Conservation (phyloP, 306 rosid genomes). For the Nissolia schottii region DNA sequence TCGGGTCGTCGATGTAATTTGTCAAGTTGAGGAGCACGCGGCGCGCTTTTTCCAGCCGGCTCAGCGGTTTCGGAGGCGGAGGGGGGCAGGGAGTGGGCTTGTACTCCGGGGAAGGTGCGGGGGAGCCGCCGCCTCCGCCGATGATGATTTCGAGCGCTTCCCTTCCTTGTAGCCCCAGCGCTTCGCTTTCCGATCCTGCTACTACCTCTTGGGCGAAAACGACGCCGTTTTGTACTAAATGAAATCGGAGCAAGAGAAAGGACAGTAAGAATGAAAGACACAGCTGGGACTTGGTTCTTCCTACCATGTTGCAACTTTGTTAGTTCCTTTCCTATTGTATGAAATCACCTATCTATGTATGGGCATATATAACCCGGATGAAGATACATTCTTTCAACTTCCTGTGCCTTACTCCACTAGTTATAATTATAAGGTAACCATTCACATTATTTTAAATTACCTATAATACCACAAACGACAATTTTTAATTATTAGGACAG, state of each 20-base stretch:
- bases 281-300: not conserved
- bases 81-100: not conserved
- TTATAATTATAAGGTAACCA: no score
- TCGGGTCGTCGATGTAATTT: constrained; percentile 1
- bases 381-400: no score
- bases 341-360: no score
- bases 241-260: not conserved
- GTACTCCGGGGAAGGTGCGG: constrained; percentile 32
- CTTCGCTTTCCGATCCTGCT: constrained; percentile 27
- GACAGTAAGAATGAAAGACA: constrained; percentile 12
- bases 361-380: not conserved
- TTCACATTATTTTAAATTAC: no score
- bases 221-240: not conserved
- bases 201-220: not conserved
- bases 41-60: constrained; percentile 23
- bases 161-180: constrained; percentile 23
- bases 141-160: constrained; percentile 40
- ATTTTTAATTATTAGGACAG: no score
- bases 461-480: no score
- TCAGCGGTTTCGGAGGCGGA: not conserved
- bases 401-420: no score
- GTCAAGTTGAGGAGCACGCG: constrained; percentile 18
- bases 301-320: constrained; percentile 40
- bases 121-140: constrained; percentile 34
- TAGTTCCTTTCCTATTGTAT: no score